Conservation (phyloP, 768 basidiomycete genomes). For the Termitomyces sp. region DNA sequence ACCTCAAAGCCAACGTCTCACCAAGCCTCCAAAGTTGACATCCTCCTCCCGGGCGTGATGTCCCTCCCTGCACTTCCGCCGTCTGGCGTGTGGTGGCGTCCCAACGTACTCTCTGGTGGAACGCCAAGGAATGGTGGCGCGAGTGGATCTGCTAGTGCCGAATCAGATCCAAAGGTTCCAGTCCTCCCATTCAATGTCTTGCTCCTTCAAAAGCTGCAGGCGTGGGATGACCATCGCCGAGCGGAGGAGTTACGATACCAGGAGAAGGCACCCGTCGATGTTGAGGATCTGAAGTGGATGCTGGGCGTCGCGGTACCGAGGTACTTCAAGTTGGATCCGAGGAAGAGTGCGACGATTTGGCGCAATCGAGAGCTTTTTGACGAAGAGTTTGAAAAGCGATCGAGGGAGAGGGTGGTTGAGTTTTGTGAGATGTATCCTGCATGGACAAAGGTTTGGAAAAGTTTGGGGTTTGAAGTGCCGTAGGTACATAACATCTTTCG, state of each 20-base stretch:
- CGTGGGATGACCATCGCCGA: constrained; percentile 15
- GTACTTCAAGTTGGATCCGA: not conserved
- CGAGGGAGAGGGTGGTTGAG: constrained; percentile 7
- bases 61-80: constrained; percentile 10
- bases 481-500: not conserved
- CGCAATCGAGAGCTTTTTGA: constrained; percentile 6
- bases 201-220: constrained; percentile 17
- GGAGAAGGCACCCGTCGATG: constrained; percentile 12
- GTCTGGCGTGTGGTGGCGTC: not conserved
- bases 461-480: constrained; percentile 8
- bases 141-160: not conserved
- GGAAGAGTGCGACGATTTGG: not conserved
- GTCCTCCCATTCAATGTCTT: constrained; percentile 13
- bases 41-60: constrained; percentile 17
- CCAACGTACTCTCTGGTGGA: not conserved
- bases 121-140: not conserved
- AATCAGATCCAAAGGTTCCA: constrained; percentile 4
- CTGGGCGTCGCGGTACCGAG: not conserved
- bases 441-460: constrained; percentile 3
- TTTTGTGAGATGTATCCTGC: constrained; percentile 11
- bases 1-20: constrained; percentile 4
- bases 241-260: constrained; percentile 9
- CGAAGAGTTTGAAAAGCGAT: constrained; percentile 12
- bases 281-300: constrained; percentile 11
- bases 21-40: constrained; percentile 9